Percentiles rank a stretch among this genome's conserved stretches.
Conservation (phyloP, 1,139 yeast genomes). For the Eremothecium sinecaudum region DNA sequence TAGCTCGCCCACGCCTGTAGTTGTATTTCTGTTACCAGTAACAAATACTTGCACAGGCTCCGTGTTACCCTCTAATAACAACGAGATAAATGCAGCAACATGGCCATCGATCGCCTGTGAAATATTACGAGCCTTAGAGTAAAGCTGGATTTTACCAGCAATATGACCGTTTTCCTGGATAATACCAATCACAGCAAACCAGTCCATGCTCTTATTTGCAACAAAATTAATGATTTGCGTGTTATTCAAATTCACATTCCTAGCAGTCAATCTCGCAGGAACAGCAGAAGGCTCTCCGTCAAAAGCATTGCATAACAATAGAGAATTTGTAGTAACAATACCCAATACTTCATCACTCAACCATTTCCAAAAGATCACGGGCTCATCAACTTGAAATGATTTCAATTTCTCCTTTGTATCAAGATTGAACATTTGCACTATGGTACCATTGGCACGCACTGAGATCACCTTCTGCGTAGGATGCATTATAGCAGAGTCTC, state of each 20-base stretch:
- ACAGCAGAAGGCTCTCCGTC: constrained; percentile 68
- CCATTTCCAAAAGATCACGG: constrained; percentile 97
- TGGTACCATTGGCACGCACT: constrained; percentile 91
- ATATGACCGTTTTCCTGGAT: constrained; percentile 91
- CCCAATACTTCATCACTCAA: constrained; percentile 65
- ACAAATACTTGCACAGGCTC: constrained; percentile 76
- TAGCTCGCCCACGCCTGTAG: constrained; percentile 70
- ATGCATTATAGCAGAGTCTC: constrained; percentile 96
- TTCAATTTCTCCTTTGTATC: constrained; percentile 82
- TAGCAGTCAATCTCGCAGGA: constrained; percentile 70
- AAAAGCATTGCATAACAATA: constrained; percentile 76
- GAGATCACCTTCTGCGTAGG: constrained; percentile 83
- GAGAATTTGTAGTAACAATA: constrained; percentile 65
- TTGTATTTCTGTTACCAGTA: constrained; percentile 78
- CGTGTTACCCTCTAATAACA: constrained; percentile 61
- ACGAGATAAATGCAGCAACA: constrained; percentile 78
- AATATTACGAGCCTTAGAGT: constrained; percentile 75
- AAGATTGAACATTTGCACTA: constrained; percentile 87
- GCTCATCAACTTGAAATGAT: constrained; percentile 78
- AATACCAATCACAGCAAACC: constrained; percentile 95
- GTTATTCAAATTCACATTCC: constrained; percentile 71
- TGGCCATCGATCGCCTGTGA: constrained; percentile 98
- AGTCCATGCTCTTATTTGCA: constrained; percentile 69
- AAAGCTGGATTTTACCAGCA: constrained; percentile 93
- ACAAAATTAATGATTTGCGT: constrained; percentile 89